Base-by-base conservation (phyloP, 768 basidiomycete species). In the Lactifluus piperatus region DNA sequence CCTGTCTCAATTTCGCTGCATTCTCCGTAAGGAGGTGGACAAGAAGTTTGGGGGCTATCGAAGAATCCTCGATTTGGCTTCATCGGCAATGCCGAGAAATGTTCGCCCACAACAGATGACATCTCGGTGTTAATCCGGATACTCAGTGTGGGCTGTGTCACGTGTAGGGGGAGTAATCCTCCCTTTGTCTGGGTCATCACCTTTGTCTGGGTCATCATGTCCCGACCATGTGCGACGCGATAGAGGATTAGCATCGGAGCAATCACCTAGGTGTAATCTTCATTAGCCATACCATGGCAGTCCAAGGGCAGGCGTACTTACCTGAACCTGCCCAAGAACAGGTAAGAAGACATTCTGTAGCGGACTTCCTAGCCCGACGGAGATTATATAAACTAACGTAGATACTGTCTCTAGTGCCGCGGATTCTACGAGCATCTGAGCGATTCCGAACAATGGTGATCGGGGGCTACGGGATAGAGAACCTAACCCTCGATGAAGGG, bases 171-270 rank as follows among this genome's bases (percentile, higher is more conserved):
- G 20, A 51, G 37, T 39, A 60, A 30, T 32, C 3, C 54, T 10
- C 43, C 7, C 13, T 13, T 34, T 11, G 34, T 52, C 13, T 39
- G 5, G 10, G 30, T 32, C 30, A 2, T 10, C 11, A 10, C 11
- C 30, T 10, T 7, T 6, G 50, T 39, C n/a, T 27, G n/a, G 7
- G 48, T 48, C 20, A 51, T 41, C 27, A 22, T 34, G 14, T 45
- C 62, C 11, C 58, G 62, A 4, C 58, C 55, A 2, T 52, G 58
- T 30, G 49, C 52, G 18, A 63, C 64, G 29, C 62, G 58, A 46
- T 57, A 64, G 29, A 65, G 37, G 18, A 65, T 63, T 20, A 65
- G 22, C 54, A 65, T 53, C 5, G 64, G 62, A 1, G 62, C 61
- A 4, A 65, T 60, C 24, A 57, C 56, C 64, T 64, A 26, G 11